A percentile compares a stretch with the other conserved stretches of the same genome.
These are phyloP conservation scores for Skeletonema tropicum DNA, from an alignment of 108 stramenopile species.

Conservation along the genomic window DNA sequence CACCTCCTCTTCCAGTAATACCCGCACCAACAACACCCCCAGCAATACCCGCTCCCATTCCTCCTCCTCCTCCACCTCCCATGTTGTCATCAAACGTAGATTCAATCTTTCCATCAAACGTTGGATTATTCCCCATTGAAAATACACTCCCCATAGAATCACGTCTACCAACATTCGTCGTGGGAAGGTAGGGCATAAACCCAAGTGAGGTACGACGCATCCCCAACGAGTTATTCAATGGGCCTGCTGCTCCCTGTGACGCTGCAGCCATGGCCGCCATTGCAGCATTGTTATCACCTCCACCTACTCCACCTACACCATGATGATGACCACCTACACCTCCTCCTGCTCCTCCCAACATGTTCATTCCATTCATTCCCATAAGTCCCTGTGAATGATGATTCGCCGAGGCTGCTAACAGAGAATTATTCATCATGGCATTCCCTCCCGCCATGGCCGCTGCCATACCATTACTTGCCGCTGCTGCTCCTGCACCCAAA, in stretches of 20 bases:
- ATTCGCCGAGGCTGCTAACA: background rate
- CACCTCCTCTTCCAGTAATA: background rate
- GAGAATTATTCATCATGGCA: background rate
- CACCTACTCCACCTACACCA: background rate
- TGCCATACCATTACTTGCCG: background rate
- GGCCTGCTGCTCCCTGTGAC: background rate
- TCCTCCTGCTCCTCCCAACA: background rate
- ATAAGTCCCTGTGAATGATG: background rate
- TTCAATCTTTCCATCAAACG: slow-evolving; percentile 1
- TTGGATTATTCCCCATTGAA: background rate
- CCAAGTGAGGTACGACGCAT: slow-evolving; percentile 7
- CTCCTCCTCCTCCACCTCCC: background rate
- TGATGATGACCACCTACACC: too few species aligned
- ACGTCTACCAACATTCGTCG: background rate
- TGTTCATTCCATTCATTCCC: background rate
- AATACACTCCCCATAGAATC: slow-evolving; percentile 7
- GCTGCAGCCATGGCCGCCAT: background rate
- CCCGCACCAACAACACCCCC: too few species aligned
- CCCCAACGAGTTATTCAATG: slow-evolving; percentile 1
- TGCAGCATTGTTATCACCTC: background rate
- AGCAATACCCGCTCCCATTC: background rate
- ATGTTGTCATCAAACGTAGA: background rate
- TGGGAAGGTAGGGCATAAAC: background rate
- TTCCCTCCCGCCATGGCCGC: background rate
- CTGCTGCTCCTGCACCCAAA: background rate